A percentile compares a stretch with the other conserved stretches of the same genome.
phyloP scores from a whole-genome alignment of 176 grass and related monocot species.

The Aegilops umbellulata region DNA sequence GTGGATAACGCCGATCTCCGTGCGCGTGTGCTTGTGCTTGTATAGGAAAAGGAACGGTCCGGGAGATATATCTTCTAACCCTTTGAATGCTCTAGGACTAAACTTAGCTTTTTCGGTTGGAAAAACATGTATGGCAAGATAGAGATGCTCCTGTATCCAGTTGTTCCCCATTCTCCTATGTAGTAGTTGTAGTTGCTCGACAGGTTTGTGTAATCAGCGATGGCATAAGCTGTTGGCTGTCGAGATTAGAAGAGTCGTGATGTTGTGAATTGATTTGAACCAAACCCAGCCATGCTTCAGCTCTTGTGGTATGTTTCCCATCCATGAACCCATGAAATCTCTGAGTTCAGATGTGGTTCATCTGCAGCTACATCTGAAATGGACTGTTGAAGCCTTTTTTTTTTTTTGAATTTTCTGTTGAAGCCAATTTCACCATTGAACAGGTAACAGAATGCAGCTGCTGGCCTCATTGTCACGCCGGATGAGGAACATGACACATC shows the following conservation, averaged over 20 bases:
- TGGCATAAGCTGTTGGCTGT: conserved; percentile 5
- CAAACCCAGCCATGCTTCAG: neutral
- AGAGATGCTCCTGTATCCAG: neutral
- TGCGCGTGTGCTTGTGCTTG: neutral
- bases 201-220: conserved; percentile 22
- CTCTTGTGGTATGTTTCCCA: conserved; percentile 9
- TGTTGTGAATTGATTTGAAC: conserved; percentile 3
- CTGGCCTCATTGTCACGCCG: neutral
- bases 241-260: conserved; percentile 27
- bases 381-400: neutral
- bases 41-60: conserved; percentile 37
- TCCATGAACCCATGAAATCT: neutral
- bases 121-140: conserved; percentile 27
- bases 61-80: conserved; percentile 47
- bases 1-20: conserved; percentile 11
- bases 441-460: too few species aligned
- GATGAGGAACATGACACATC: neutral
- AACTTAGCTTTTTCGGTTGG: conserved; percentile 37
- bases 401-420: neutral
- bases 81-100: conserved; percentile 42
- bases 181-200: conserved; percentile 24
- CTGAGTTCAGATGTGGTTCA: neutral
- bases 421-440: neutral
- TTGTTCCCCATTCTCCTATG: too few species aligned
- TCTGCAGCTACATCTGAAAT: neutral